Percentiles rank a stretch among this genome's conserved stretches.
Evolutionary conservation across 768 basidiomycete species (phyloP).

Genomic region (Kwoniella pini): DNA sequence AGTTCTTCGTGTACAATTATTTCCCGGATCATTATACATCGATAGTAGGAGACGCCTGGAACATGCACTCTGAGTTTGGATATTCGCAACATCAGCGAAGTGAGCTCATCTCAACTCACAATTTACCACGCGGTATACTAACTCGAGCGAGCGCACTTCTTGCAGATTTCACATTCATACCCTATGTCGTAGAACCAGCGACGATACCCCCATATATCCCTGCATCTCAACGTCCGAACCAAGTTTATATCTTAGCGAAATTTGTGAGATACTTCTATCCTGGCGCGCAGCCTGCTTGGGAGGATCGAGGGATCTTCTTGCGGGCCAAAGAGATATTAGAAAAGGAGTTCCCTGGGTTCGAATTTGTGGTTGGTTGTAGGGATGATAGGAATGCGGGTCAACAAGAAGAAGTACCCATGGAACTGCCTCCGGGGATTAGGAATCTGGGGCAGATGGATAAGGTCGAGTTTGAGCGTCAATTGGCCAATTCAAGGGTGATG

Average conservation of each 20-base stretch:
- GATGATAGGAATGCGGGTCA: slow-evolving; percentile 20
- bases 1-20: slow-evolving; percentile 26
- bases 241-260: slow-evolving; percentile 28
- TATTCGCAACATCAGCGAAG: slow-evolving; percentile 14
- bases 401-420: slow-evolving; percentile 13
- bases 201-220: slow-evolving; percentile 18
- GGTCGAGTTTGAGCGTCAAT: slow-evolving; percentile 21
- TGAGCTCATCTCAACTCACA: slow-evolving; percentile 2
- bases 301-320: slow-evolving; percentile 17
- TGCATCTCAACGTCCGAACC: slow-evolving; percentile 6
- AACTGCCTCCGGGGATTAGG: slow-evolving; percentile 15
- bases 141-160: neutral
- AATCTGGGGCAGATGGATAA: slow-evolving; percentile 20
- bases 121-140: neutral
- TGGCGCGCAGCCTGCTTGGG: slow-evolving; percentile 22
- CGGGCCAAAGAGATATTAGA: slow-evolving; percentile 15
- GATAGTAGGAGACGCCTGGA: slow-evolving; percentile 21
- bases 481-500: slow-evolving; percentile 29
- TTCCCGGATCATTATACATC: slow-evolving; percentile 22
- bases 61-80: slow-evolving; percentile 20
- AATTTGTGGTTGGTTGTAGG: slow-evolving; percentile 24
- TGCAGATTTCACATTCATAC: slow-evolving; percentile 17
- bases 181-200: slow-evolving; percentile 16
- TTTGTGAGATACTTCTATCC: slow-evolving; percentile 25
- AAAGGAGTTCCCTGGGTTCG: slow-evolving; percentile 21